phyloP scores from a whole-genome alignment of 208 protist genomes.

The Trypanosoma platydactyli region DNA sequence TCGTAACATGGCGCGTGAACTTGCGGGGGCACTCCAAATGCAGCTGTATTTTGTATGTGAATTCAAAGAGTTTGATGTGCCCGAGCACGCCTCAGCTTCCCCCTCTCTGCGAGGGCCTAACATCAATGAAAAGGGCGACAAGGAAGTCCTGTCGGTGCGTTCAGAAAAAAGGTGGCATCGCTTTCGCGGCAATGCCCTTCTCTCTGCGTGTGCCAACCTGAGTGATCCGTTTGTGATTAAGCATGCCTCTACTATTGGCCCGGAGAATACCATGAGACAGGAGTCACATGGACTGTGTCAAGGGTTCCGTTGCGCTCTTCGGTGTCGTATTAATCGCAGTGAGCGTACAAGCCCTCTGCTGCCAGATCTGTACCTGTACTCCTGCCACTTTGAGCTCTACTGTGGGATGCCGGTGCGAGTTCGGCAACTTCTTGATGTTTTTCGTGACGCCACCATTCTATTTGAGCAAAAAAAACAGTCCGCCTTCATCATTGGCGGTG shows the following conservation, averaged over 20 bases:
- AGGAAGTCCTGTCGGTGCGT: no score
- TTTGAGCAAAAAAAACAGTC: conserved; percentile 9
- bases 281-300: conserved; percentile 47
- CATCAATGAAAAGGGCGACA: not conserved
- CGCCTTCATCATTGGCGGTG: conserved; percentile 71
- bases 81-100: conserved; percentile 49
- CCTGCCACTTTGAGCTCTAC: conserved; percentile 81
- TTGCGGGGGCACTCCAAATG: conserved; percentile 59
- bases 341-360: conserved; percentile 36
- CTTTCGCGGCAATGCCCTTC: conserved; percentile 83
- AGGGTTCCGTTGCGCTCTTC: conserved; percentile 58
- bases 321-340: conserved; percentile 34
- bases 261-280: conserved; percentile 46
- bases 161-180: conserved; percentile 27
- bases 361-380: conserved; percentile 72
- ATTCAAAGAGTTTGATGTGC: conserved; percentile 69
- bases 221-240: conserved; percentile 41
- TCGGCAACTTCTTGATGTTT: conserved; percentile 62
- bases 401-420: conserved; percentile 65
- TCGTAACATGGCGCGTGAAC: conserved; percentile 54
- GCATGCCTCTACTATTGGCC: conserved; percentile 52
- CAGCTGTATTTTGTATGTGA: conserved; percentile 76
- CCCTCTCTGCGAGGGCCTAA: conserved; percentile 23
- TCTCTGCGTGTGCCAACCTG: conserved; percentile 42
- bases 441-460: conserved; percentile 51